phyloP scores from a whole-genome alignment of 1,284 basidiomycete genomes.

The Melampsora larici-populina region DNA sequence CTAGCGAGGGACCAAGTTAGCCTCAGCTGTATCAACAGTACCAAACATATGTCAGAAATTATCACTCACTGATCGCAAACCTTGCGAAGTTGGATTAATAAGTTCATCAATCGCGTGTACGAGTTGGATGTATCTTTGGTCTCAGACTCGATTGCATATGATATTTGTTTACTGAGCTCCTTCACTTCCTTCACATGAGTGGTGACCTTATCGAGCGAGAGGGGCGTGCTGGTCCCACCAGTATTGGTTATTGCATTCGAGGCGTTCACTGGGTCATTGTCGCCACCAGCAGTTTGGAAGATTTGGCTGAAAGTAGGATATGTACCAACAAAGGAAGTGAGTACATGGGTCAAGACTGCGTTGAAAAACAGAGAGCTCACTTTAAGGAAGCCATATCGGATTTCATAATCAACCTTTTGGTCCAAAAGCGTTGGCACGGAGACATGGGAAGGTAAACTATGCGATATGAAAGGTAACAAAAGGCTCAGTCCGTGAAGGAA shows the following conservation, averaged over 20 bases:
- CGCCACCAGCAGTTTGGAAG: background rate
- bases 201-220: conserved; percentile 53
- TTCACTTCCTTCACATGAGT: conserved; percentile 24
- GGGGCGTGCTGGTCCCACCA: conserved; percentile 54
- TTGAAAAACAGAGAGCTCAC: background rate
- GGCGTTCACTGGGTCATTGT: background rate
- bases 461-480: background rate
- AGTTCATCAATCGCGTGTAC: conserved; percentile 62
- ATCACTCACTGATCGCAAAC: conserved; percentile 61
- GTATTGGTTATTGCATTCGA: conserved; percentile 53
- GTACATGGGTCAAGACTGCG: too few relatives aligned
- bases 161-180: background rate
- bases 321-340: background rate
- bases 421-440: conserved; percentile 65
- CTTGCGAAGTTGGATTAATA: conserved; percentile 61
- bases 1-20: conserved; percentile 47
- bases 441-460: conserved; percentile 56
- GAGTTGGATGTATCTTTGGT: conserved; percentile 16
- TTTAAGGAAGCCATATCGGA: conserved; percentile 55
- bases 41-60: background rate
- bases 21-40: background rate
- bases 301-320: conserved; percentile 6
- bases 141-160: conserved; percentile 35
- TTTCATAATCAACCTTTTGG: conserved; percentile 59
- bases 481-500: background rate